phyloP scores from a whole-genome alignment of 192 early-diverging fungal genomes.

The Linnemannia hyalina region DNA sequence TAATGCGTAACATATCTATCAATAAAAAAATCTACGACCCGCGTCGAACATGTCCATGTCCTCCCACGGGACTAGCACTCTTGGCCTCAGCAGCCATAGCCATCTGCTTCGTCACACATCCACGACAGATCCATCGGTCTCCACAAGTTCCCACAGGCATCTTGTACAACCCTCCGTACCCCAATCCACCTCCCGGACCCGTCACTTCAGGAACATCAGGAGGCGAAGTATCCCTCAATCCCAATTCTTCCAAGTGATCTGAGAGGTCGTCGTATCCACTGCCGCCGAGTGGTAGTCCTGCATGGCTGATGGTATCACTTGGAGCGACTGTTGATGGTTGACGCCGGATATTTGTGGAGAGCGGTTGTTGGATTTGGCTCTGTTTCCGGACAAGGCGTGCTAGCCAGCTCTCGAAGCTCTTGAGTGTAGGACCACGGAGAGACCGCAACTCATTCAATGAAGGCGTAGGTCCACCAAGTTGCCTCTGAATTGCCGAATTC shows the following conservation, averaged over 20 bases:
- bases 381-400: constrained; percentile 17
- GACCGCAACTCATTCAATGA: constrained; percentile 26
- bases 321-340: constrained; percentile 8
- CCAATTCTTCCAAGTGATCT: background rate
- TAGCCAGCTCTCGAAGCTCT: constrained; percentile 41
- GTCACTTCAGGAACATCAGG: constrained; percentile 40
- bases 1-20: background rate
- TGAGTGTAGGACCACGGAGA: constrained; percentile 37
- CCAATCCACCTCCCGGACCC: constrained; percentile 50
- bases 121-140: constrained; percentile 55
- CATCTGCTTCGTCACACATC: constrained; percentile 51
- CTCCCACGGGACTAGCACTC: too few species aligned
- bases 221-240: background rate
- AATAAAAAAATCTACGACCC: background rate
- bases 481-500: constrained; percentile 8
- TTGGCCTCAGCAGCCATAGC: constrained; percentile 9
- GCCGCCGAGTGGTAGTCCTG: constrained; percentile 10
- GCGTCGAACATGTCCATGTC: background rate
- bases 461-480: constrained; percentile 23
- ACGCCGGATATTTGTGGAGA: background rate
- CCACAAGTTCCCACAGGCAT: constrained; percentile 51
- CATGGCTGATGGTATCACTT: constrained; percentile 15
- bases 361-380: constrained; percentile 9
- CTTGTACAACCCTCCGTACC: constrained; percentile 51
- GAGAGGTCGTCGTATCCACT: constrained; percentile 24